phyloP scores from a whole-genome alignment of 2,329 filamentous ascomycete species.

The Claviceps purpurea region DNA sequence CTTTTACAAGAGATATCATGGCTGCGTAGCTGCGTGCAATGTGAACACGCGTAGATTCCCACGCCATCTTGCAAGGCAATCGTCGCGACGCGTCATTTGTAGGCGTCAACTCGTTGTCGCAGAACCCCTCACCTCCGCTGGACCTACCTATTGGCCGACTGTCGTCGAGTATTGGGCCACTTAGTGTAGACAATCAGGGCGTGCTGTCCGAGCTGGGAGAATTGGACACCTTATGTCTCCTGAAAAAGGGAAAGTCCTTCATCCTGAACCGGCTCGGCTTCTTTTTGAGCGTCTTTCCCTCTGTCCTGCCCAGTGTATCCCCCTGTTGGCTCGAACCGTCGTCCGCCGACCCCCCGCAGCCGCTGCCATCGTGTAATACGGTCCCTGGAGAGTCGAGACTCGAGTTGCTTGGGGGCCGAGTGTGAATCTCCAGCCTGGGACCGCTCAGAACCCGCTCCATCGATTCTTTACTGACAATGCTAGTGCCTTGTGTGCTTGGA shows the following conservation, averaged over 20 bases:
- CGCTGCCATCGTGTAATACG: conserved; percentile 11
- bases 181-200: conserved; percentile 13
- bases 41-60: too few relatives aligned
- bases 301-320: conserved; percentile 31
- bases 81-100: too few relatives aligned
- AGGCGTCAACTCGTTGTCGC: too few relatives aligned
- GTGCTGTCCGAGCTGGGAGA: conserved; percentile 21
- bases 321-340: conserved; percentile 23
- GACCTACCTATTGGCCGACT: too few relatives aligned
- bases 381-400: conserved; percentile 15
- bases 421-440: conserved; percentile 25
- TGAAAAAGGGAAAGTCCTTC: conserved; percentile 45
- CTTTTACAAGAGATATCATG: too few relatives aligned
- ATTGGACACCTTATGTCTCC: conserved; percentile 33
- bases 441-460: conserved; percentile 34
- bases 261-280: conserved; percentile 51
- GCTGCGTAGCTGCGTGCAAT: too few relatives aligned
- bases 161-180: neutral
- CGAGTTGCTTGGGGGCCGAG: conserved; percentile 23
- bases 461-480: conserved; percentile 48
- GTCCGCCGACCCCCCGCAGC: conserved; percentile 7
- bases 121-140: too few relatives aligned
- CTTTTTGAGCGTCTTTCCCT: conserved; percentile 42
- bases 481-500: conserved; percentile 52
- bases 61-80: too few relatives aligned